Conservation (phyloP, 352 stramenopile genomes). For the Phytophthora fragariaefolia region DNA sequence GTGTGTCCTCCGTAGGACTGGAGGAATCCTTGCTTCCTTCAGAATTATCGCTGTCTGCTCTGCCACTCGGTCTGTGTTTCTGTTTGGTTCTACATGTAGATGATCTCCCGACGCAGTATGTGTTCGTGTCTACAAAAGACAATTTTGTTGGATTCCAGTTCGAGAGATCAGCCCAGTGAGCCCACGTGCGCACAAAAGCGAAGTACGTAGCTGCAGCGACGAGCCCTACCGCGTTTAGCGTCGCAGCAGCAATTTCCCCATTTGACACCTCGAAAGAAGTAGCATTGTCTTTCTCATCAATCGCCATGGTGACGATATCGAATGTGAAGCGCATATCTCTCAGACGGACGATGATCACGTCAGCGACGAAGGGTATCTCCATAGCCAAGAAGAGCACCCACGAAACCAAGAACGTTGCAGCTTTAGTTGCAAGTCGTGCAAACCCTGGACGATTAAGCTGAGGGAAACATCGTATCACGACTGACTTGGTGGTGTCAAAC, state of each 20-base stretch:
- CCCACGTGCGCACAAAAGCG: slow-evolving; percentile 23
- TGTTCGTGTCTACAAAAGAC: background rate
- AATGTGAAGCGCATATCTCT: slow-evolving; percentile 47
- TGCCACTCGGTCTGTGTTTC: background rate
- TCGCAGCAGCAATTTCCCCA: slow-evolving; percentile 18
- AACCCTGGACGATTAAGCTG: background rate
- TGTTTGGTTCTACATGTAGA: background rate
- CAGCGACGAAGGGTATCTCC: slow-evolving; percentile 34
- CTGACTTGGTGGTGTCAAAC: background rate
- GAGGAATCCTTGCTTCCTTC: background rate
- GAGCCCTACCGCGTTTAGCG: slow-evolving; percentile 14
- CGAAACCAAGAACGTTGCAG: slow-evolving; percentile 34
- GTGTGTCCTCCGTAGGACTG: slow-evolving; percentile 1
- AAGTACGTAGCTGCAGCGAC: slow-evolving; percentile 13
- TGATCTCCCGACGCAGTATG: background rate
- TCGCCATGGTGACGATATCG: slow-evolving; percentile 40
- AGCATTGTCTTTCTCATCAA: slow-evolving; percentile 34
- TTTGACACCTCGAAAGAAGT: slow-evolving; percentile 31
- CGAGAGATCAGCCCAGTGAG: slow-evolving; percentile 29
- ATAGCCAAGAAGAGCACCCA: slow-evolving; percentile 31
- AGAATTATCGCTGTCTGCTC: background rate
- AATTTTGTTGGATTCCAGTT: slow-evolving; percentile 25
- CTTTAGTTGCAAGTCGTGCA: slow-evolving; percentile 7
- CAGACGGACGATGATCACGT: slow-evolving; percentile 41
- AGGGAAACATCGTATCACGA: background rate